A percentile compares a stretch with the other conserved stretches of the same genome.
Evolutionary conservation across 2,329 filamentous ascomycete genomes (phyloP).

Genomic region (Incumbomyces delicatus): DNA sequence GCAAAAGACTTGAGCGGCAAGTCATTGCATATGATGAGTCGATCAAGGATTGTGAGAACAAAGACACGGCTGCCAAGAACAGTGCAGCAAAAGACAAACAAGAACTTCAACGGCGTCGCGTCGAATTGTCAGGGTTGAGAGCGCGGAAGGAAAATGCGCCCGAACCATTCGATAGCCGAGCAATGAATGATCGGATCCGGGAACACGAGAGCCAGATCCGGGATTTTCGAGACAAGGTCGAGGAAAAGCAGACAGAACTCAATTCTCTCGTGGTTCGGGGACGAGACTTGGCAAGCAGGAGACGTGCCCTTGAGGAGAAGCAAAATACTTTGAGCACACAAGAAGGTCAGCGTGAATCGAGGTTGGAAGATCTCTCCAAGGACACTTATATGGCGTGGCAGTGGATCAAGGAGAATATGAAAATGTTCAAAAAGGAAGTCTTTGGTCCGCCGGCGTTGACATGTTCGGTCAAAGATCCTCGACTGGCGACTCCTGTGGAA

Average conservation of each 20-base stretch:
- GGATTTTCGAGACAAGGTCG: slow-evolving; percentile 31
- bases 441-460: slow-evolving; percentile 72
- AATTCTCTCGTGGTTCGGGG: slow-evolving; percentile 30
- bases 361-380: slow-evolving; percentile 49
- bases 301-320: slow-evolving; percentile 37
- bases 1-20: slow-evolving; percentile 26
- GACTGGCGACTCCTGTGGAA: slow-evolving; percentile 55
- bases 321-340: slow-evolving; percentile 59
- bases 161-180: slow-evolving; percentile 50
- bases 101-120: slow-evolving; percentile 42
- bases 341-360: slow-evolving; percentile 60
- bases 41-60: slow-evolving; percentile 28
- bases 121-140: slow-evolving; percentile 54
- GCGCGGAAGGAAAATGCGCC: slow-evolving; percentile 53
- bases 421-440: slow-evolving; percentile 62
- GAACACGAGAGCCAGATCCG: slow-evolving; percentile 16
- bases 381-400: slow-evolving; percentile 65
- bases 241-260: slow-evolving; percentile 14
- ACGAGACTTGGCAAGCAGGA: slow-evolving; percentile 26
- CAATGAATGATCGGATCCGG: slow-evolving; percentile 12
- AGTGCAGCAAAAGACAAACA: slow-evolving; percentile 42
- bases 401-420: slow-evolving; percentile 67
- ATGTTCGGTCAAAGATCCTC: slow-evolving; percentile 66
- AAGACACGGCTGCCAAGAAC: slow-evolving; percentile 44
- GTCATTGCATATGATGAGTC: slow-evolving; percentile 31